phyloP scores from a whole-genome alignment of 2,329 filamentous ascomycete genomes.

The Harringtonia lauricola region DNA sequence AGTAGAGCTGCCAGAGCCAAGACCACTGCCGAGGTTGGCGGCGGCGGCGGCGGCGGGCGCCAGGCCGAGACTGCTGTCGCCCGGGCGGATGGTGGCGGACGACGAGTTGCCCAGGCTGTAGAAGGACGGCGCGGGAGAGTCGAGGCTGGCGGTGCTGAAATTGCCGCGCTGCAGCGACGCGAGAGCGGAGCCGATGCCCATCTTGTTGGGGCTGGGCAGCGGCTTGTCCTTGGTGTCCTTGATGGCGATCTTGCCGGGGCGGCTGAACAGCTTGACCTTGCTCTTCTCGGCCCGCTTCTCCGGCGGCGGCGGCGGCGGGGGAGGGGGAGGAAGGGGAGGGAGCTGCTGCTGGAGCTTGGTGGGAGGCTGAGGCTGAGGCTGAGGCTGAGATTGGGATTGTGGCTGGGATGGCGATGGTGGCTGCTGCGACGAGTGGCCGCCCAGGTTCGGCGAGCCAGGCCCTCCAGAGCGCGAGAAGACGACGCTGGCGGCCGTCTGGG shows the following conservation, averaged over 20 bases:
- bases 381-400: slow-evolving; percentile 8
- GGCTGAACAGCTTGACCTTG: slow-evolving; percentile 73
- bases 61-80: slow-evolving; percentile 27
- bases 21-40: not conserved
- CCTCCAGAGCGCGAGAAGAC: slow-evolving; percentile 56
- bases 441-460: slow-evolving; percentile 37
- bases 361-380: slow-evolving; percentile 15
- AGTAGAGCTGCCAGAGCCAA: not conserved
- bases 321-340: slow-evolving; percentile 22
- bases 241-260: slow-evolving; percentile 63
- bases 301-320: slow-evolving; percentile 26
- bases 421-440: slow-evolving; percentile 17
- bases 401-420: slow-evolving; percentile 9
- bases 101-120: slow-evolving; percentile 70
- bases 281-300: slow-evolving; percentile 62
- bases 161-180: slow-evolving; percentile 55
- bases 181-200: slow-evolving; percentile 54
- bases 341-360: slow-evolving; percentile 13
- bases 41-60: not conserved
- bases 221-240: slow-evolving; percentile 58
- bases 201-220: slow-evolving; percentile 62
- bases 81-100: slow-evolving; percentile 62
- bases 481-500: slow-evolving; percentile 61
- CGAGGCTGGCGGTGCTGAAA: slow-evolving; percentile 62
- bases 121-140: slow-evolving; percentile 51